These are phyloP conservation scores for Galerina sulciceps DNA, from an alignment of 768 basidiomycete species.

Conservation along the genomic window DNA sequence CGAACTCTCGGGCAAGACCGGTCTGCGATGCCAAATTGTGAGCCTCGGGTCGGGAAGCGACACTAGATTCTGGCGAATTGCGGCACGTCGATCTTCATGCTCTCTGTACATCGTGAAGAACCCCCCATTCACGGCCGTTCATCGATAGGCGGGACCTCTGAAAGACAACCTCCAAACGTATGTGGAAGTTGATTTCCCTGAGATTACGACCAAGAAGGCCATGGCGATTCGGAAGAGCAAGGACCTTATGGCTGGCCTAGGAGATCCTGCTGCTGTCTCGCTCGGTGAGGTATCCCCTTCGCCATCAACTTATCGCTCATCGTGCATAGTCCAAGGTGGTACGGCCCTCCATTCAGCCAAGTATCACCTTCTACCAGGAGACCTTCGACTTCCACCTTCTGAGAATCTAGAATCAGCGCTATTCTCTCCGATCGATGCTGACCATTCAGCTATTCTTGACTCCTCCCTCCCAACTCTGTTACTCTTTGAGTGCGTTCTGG, in stretches of 20 bases:
- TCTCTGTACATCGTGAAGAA: slow-evolving; percentile 6
- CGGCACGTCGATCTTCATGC: slow-evolving; percentile 55
- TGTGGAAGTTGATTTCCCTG: slow-evolving; percentile 90
- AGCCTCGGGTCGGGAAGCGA: slow-evolving; percentile 96
- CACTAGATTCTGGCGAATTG: slow-evolving; percentile 91
- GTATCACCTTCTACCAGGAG: slow-evolving; percentile 77
- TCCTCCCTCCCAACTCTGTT: slow-evolving; percentile 77
- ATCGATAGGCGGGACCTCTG: slow-evolving; percentile 59
- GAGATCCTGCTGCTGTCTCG: slow-evolving; percentile 43
- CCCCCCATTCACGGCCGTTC: slow-evolving; percentile 18
- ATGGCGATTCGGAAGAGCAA: slow-evolving; percentile 76
- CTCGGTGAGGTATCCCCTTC: slow-evolving; percentile 40
- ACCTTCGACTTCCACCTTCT: slow-evolving; percentile 68
- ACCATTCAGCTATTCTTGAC: slow-evolving; percentile 50
- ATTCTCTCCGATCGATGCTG: slow-evolving; percentile 16
- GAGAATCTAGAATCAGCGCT: slow-evolving; percentile 44
- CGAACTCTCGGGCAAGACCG: slow-evolving; percentile 41
- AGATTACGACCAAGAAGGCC: slow-evolving; percentile 82
- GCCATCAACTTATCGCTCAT: slow-evolving; percentile 1
- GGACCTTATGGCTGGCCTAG: slow-evolving; percentile 55
- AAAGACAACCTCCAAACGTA: slow-evolving; percentile 60
- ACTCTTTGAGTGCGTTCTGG: slow-evolving; percentile 92
- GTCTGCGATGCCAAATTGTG: slow-evolving; percentile 79
- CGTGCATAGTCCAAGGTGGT: slow-evolving; percentile 60
- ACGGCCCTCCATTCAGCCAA: slow-evolving; percentile 54